Conservation (phyloP, 2,329 filamentous ascomycete species). For the Diaporthe australafricana region DNA sequence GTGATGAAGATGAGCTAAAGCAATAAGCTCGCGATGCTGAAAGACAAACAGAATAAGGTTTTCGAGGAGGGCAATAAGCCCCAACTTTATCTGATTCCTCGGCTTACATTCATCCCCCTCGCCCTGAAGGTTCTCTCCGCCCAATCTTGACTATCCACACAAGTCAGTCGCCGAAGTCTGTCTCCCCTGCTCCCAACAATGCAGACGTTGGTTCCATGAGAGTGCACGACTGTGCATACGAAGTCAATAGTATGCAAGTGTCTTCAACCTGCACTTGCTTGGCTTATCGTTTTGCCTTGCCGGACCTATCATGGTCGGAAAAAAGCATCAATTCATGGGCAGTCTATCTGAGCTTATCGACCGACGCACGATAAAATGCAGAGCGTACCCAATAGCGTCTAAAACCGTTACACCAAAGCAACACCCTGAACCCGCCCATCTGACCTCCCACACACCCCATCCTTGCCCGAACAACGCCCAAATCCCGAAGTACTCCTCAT, state of each 20-base stretch:
- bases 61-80: not conserved
- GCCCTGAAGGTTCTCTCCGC: not conserved
- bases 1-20: too few species aligned
- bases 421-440: not conserved
- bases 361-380: not conserved
- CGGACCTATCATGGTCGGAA: not conserved
- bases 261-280: not conserved
- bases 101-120: not conserved
- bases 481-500: conserved; percentile 4
- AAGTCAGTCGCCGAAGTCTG: not conserved
- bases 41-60: not conserved
- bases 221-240: not conserved
- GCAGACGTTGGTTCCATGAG: not conserved
- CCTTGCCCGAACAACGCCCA: conserved; percentile 10
- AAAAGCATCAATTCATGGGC: not conserved
- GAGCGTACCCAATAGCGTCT: not conserved
- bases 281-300: not conserved
- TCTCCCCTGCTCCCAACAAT: not conserved
- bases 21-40: not conserved
- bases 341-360: not conserved
- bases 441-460: not conserved
- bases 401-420: not conserved
- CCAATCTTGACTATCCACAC: not conserved
- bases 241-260: not conserved
- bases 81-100: not conserved